Percentiles rank a stretch among this genome's conserved stretches.
phyloP scores from a whole-genome alignment of 192 early-diverging fungal species.

The Coemansia sp. region DNA sequence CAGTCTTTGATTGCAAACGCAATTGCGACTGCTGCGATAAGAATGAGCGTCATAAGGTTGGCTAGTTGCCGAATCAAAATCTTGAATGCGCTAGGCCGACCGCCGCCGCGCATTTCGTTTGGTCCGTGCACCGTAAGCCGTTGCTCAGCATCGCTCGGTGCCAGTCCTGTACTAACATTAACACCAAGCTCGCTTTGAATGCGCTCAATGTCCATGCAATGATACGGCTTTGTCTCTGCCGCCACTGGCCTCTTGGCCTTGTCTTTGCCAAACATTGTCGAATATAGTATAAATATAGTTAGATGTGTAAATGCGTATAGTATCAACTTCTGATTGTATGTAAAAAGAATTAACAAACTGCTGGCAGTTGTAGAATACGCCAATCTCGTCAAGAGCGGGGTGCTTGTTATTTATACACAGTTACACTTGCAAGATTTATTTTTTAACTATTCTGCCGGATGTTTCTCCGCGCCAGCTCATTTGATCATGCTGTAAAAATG shows the following conservation, averaged over 20 bases:
- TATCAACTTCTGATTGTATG: background rate
- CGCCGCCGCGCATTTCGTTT: conserved; percentile 70
- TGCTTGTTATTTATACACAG: background rate
- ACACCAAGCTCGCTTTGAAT: conserved; percentile 33
- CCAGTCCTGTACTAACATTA: conserved; percentile 43
- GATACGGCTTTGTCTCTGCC: conserved; percentile 37
- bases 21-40: conserved; percentile 64
- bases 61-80: conserved; percentile 65
- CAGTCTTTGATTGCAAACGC: conserved; percentile 68
- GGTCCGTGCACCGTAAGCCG: conserved; percentile 51
- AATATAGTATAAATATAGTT: background rate
- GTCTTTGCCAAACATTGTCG: conserved; percentile 14
- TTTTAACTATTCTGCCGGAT: background rate
- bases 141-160: conserved; percentile 48
- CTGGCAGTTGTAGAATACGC: background rate
- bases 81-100: conserved; percentile 63
- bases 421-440: background rate
- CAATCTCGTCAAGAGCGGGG: background rate
- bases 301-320: background rate
- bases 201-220: conserved; percentile 35
- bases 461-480: conserved; percentile 5
- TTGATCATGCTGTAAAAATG: background rate
- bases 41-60: conserved; percentile 67
- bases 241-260: conserved; percentile 11
- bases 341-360: conserved; percentile 3